Evolutionary conservation across 1,139 yeast genomes (phyloP).

Genomic region (Saccharomyces hybrid): DNA sequence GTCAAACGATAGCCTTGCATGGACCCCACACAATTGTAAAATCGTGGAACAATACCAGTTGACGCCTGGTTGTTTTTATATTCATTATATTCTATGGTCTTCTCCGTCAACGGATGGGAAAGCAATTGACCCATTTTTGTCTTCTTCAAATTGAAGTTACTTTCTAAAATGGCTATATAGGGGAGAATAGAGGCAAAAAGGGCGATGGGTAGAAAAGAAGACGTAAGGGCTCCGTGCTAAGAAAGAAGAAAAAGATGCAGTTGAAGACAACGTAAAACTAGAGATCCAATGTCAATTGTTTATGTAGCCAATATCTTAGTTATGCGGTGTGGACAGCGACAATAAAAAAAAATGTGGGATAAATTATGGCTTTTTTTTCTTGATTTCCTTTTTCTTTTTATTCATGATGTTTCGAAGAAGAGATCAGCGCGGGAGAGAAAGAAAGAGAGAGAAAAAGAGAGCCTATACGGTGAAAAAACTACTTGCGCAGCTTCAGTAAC

Average conservation of each 20-base stretch:
- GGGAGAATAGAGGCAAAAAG: not conserved
- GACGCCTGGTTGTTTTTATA: slow-evolving; percentile 22
- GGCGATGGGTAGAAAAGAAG: slow-evolving; percentile 1
- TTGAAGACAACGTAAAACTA: not conserved
- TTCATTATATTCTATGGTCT: slow-evolving; percentile 43
- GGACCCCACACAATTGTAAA: slow-evolving; percentile 59
- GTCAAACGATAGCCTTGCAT: slow-evolving; percentile 75
- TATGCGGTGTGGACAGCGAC: not conserved
- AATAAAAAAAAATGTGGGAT: not conserved
- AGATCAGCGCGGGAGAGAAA: not conserved
- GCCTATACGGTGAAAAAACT: not conserved
- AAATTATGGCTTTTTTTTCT: not conserved
- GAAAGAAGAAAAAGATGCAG: not conserved
- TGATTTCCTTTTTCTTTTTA: not conserved
- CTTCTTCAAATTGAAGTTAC: not conserved
- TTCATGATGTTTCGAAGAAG: not conserved
- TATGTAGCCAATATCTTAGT: not conserved
- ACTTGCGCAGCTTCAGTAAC: not conserved
- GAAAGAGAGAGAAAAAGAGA: not conserved
- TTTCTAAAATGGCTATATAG: not conserved
- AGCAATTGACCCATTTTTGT: slow-evolving; percentile 61
- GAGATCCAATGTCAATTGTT: not conserved
- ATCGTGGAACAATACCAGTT: slow-evolving; percentile 17
- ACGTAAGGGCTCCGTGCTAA: not conserved
- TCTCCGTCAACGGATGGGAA: slow-evolving; percentile 71